A percentile compares a stretch with the other conserved stretches of the same genome.
phyloP scores from a whole-genome alignment of 1,284 basidiomycete genomes.

The Moesziomyces globuligerus region DNA sequence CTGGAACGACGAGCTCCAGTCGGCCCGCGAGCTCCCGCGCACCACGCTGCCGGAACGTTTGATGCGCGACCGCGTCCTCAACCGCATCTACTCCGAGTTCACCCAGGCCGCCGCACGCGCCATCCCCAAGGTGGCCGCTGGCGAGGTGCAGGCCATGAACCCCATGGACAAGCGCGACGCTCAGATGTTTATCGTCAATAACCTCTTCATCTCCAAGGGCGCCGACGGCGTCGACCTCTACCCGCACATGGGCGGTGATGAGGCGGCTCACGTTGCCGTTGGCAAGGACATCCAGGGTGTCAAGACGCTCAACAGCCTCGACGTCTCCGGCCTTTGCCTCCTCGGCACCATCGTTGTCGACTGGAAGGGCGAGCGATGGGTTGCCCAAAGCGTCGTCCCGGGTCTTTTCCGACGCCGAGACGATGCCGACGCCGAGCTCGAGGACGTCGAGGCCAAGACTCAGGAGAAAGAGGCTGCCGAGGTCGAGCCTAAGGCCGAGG shows the following conservation, averaged over 20 bases:
- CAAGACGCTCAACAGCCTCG: slow-evolving; percentile 71
- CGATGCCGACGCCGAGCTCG: slow-evolving; percentile 45
- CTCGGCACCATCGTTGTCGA: slow-evolving; percentile 71
- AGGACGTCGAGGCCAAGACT: slow-evolving; percentile 44
- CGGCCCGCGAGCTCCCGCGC: slow-evolving; percentile 71
- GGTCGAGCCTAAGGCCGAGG: slow-evolving; percentile 68
- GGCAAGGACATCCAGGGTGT: slow-evolving; percentile 73
- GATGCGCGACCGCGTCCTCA: slow-evolving; percentile 72
- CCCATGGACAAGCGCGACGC: slow-evolving; percentile 71
- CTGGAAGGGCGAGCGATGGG: slow-evolving; percentile 73
- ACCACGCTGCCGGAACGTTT: slow-evolving; percentile 71
- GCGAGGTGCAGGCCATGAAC: slow-evolving; percentile 72
- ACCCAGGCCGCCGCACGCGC: slow-evolving; percentile 71
- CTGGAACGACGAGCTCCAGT: slow-evolving; percentile 74
- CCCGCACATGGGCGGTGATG: slow-evolving; percentile 72
- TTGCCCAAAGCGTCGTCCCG: slow-evolving; percentile 73
- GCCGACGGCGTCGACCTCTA: slow-evolving; percentile 72
- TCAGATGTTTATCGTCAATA: slow-evolving; percentile 73
- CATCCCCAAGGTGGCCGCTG: slow-evolving; percentile 71
- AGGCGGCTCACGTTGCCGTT: slow-evolving; percentile 72
- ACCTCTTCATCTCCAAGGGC: slow-evolving; percentile 73
- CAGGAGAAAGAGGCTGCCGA: slow-evolving; percentile 24
- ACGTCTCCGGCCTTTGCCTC: slow-evolving; percentile 68
- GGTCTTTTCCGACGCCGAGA: slow-evolving; percentile 71
- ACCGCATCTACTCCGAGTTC: slow-evolving; percentile 72